phyloP scores from a whole-genome alignment of 164 flowering plant species.

The Aristolochia fimbriata region DNA sequence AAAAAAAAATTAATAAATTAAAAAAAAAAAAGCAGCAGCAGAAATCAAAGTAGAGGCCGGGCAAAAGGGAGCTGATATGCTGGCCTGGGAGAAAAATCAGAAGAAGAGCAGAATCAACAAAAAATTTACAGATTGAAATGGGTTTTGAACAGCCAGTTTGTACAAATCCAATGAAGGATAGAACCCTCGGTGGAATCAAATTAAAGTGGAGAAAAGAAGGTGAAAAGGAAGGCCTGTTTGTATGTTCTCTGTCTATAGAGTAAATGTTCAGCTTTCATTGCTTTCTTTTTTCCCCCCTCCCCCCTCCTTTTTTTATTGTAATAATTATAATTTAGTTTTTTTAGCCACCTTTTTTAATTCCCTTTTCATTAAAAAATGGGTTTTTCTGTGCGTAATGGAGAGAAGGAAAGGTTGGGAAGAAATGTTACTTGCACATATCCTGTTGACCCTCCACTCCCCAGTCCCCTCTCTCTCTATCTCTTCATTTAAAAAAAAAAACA shows the following conservation, averaged over 20 bases:
- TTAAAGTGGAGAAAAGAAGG: conserved; percentile 41
- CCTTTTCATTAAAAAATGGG: no score
- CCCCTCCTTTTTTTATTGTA: neutral
- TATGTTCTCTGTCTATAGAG: conserved; percentile 39
- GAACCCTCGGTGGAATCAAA: conserved; percentile 48
- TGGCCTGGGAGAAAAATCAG: conserved; percentile 16
- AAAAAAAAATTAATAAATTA: conserved; percentile 8
- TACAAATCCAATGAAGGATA: conserved; percentile 37
- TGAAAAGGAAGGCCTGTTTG: conserved; percentile 19
- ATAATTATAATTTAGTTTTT: conserved; percentile 7
- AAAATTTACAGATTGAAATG: conserved; percentile 20
- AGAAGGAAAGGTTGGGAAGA: no score
- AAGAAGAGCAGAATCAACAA: conserved; percentile 12
- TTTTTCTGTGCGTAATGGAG: no score
- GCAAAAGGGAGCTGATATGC: conserved; percentile 22
- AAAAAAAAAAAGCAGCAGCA: conserved; percentile 13
- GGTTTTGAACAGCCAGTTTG: conserved; percentile 32
- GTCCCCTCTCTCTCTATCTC: no score
- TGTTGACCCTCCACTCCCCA: no score
- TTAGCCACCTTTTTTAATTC: conserved; percentile 5
- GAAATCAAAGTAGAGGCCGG: conserved; percentile 19
- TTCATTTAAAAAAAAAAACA: no score
- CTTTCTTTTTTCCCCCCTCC: conserved; percentile 7
- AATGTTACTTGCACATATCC: no score
- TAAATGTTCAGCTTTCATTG: conserved; percentile 34